Evolutionary conservation across 1,139 yeast genomes (phyloP).

Genomic region (Blastobotrys petasosporus): DNA sequence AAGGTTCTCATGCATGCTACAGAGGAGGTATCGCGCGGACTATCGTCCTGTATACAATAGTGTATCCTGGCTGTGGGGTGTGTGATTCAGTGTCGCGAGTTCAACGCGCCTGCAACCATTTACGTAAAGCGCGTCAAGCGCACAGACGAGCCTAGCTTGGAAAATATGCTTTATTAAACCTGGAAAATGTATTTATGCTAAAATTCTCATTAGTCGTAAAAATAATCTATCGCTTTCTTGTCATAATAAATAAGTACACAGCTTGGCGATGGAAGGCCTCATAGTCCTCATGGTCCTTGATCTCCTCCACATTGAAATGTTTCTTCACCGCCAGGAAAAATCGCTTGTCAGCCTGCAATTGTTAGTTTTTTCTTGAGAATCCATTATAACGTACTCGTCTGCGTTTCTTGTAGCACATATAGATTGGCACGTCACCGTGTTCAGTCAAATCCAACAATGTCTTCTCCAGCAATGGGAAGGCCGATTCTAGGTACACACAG

Average conservation of each 20-base stretch:
- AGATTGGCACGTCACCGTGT: slow-evolving; percentile 36
- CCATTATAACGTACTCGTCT: slow-evolving; percentile 34
- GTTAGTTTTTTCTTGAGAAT: slow-evolving; percentile 10
- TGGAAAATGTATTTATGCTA: not conserved
- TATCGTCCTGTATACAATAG: too few species aligned
- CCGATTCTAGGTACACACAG: slow-evolving; percentile 49
- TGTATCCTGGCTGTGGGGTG: not conserved
- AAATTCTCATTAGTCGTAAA: not conserved
- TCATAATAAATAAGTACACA: slow-evolving; percentile 40
- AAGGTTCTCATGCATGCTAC: too few species aligned
- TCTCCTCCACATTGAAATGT: slow-evolving; percentile 34
- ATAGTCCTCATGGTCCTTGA: slow-evolving; percentile 37
- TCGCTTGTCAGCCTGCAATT: slow-evolving; percentile 40
- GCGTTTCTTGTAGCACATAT: slow-evolving; percentile 48
- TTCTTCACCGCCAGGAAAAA: slow-evolving; percentile 41
- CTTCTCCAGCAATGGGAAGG: slow-evolving; percentile 46
- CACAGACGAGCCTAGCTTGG: too few species aligned
- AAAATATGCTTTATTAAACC: too few species aligned
- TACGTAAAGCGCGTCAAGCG: not conserved
- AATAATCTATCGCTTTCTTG: slow-evolving; percentile 23
- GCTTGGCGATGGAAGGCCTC: slow-evolving; percentile 34
- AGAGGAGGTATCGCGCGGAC: too few species aligned
- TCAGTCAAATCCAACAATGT: slow-evolving; percentile 44
- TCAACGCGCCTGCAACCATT: not conserved
- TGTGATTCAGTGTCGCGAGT: not conserved